A percentile compares a stretch with the other conserved stretches of the same genome.
Evolutionary conservation across 495 filamentous ascomycete genomes (phyloP).

Genomic region (Daldinia grandis): DNA sequence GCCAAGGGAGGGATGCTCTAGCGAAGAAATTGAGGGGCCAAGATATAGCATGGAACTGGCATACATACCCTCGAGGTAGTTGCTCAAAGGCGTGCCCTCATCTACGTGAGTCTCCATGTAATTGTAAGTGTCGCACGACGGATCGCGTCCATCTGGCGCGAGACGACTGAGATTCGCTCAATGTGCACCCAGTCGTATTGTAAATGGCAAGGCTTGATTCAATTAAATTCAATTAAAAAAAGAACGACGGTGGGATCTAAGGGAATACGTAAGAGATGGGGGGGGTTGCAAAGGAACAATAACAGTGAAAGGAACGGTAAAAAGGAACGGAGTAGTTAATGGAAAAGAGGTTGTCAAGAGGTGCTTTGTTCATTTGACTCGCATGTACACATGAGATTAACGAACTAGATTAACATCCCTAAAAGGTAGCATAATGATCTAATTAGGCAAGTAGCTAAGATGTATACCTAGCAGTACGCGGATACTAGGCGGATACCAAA

Average conservation of each 20-base stretch:
- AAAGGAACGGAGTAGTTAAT: conserved; percentile 12
- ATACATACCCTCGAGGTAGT: conserved; percentile 86
- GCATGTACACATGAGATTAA: conserved; percentile 21
- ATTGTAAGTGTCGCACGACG: conserved; percentile 47
- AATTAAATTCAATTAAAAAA: no score
- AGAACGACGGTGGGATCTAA: conserved; percentile 1
- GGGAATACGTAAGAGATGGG: conserved; percentile 2
- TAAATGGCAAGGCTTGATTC: conserved; percentile 13
- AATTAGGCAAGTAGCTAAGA: conserved; percentile 39
- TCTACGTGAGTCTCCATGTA: conserved; percentile 91
- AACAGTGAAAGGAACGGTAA: conserved; percentile 18
- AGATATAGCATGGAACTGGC: conserved; percentile 1
- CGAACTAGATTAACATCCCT: conserved; percentile 12
- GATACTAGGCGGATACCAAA: conserved; percentile 7
- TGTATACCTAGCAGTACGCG: neutral
- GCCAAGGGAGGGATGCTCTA: conserved; percentile 40
- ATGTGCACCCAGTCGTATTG: conserved; percentile 13
- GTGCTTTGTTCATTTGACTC: conserved; percentile 37
- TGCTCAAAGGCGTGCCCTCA: conserved; percentile 89
- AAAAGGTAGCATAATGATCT: conserved; percentile 20
- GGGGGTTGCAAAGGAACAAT: conserved; percentile 10
- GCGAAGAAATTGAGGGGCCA: neutral
- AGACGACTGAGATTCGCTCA: conserved; percentile 27
- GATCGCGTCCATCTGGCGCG: conserved; percentile 48
- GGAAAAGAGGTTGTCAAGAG: conserved; percentile 13